Base-by-base conservation (phyloP, 2,329 filamentous ascomycete genomes). In the Xylaria sp. region DNA sequence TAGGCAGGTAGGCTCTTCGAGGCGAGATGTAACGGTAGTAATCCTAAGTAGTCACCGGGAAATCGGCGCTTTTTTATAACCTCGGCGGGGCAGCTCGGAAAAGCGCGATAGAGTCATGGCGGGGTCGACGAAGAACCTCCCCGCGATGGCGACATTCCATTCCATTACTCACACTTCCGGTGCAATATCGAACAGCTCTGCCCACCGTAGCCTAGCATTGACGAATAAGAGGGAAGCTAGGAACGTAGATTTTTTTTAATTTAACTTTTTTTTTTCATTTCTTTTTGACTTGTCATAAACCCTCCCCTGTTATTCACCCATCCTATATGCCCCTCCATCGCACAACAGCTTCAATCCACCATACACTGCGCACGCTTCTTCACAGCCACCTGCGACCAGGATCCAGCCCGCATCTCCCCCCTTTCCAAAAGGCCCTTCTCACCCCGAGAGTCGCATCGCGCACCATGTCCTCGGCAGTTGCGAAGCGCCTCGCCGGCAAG, bases 401-500 rank as follows among this genome's bases (percentile, higher is more conserved):
- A 29, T 33, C 33, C 36, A 42, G 15, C 3, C 20, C 42, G 11
- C 59, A 33, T 50, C 49, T 20, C n/a, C 20, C 31, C 36, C 31
- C 22, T 15, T 38, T 22, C 36, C 42, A 38, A 22, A 45, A 7
- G 0, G 11, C 2, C 27, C 5, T 25, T 5, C 5, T 58, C 29
- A 47, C 39, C 1, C 47, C 58, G 3, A 10, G 15, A 25, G 27
- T 38, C 55, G 25, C 55, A 20, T 47, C 60, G n/a, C 69, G 61
- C 63, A 80, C 76, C 68, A 86, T 86, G 84, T 69, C 74, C 39
- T 80, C 85, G 54, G 87, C 92, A 44, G 89, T 91, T 76, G 89
- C 92, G 70, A 91, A 93, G 79, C 94, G 95, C 82, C 92, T 99
- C 67, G 87, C 91, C 75, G 94, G 94, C 86, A 98, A 98, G 84